Evolutionary conservation across 208 protist genomes (phyloP).

Genomic region (Acanthamoeba lenticulata): DNA sequence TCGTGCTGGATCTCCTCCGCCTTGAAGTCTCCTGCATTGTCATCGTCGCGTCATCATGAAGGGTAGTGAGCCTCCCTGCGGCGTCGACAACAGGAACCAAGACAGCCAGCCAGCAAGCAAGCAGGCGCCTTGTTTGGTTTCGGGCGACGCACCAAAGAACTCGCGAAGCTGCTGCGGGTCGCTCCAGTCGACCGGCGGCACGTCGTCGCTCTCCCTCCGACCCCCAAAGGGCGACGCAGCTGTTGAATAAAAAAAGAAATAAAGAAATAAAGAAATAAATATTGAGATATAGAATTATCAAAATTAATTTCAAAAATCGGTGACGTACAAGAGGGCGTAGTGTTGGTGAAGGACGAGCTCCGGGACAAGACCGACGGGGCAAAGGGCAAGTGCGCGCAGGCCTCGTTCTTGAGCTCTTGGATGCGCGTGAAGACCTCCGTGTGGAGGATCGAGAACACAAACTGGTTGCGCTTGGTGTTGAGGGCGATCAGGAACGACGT

Average conservation of each 20-base stretch:
- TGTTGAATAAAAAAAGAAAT: background rate
- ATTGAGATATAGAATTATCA: no score
- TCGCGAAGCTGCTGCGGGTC: background rate
- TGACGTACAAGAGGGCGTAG: no score
- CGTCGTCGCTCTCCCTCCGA: background rate
- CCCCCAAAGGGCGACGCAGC: background rate
- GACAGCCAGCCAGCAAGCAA: no score
- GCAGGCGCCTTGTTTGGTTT: no score
- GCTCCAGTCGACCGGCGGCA: background rate
- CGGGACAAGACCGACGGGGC: no score
- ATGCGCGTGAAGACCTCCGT: background rate
- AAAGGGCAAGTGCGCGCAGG: background rate
- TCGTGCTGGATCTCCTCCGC: background rate
- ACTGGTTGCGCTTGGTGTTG: constrained; percentile 48
- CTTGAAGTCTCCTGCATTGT: background rate
- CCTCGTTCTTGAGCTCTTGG: constrained; percentile 28
- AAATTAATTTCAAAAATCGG: no score
- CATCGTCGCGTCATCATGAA: background rate
- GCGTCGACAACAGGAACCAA: no score
- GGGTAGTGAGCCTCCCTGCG: background rate
- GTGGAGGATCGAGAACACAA: background rate
- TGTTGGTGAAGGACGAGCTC: no score
- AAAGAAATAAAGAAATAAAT: no score
- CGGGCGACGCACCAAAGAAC: constrained; percentile 32
- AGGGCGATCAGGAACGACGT: background rate